phyloP scores from a whole-genome alignment of 768 basidiomycete genomes.

The Hemileccinum rubropunctum region DNA sequence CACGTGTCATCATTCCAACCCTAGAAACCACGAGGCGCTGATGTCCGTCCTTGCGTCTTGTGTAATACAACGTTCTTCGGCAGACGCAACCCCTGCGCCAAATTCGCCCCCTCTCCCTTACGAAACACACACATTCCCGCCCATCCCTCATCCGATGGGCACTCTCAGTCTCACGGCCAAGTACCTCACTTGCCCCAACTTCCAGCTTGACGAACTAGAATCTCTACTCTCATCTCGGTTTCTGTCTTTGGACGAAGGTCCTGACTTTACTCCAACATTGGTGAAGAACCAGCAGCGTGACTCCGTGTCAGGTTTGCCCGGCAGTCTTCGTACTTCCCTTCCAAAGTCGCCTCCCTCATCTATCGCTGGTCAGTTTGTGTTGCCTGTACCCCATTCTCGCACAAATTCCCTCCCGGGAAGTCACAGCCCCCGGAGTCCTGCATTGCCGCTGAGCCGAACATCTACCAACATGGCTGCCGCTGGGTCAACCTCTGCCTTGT shows the following conservation, averaged over 20 bases:
- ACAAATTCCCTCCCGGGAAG: constrained; percentile 37
- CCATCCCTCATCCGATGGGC: constrained; percentile 68
- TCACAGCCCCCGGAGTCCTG: constrained; percentile 35
- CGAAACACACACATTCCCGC: constrained; percentile 57
- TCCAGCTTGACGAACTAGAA: constrained; percentile 75
- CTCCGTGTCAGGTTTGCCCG: constrained; percentile 44
- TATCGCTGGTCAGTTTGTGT: constrained; percentile 45
- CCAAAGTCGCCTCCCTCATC: constrained; percentile 46
- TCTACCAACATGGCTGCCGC: constrained; percentile 30
- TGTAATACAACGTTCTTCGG: constrained; percentile 9
- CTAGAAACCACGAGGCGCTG: constrained; percentile 29
- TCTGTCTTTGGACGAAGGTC: constrained; percentile 62
- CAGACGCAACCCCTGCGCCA: constrained; percentile 41
- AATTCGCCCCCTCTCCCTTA: constrained; percentile 43
- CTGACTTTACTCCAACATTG: constrained; percentile 70
- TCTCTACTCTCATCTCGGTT: constrained; percentile 72
- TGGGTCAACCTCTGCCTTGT: constrained; percentile 38
- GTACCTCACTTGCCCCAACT: constrained; percentile 66
- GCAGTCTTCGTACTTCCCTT: constrained; percentile 42
- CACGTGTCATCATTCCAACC: constrained; percentile 23
- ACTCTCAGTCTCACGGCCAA: constrained; percentile 57
- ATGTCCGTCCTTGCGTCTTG: constrained; percentile 27
- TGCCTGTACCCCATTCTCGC: constrained; percentile 35
- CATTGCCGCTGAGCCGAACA: constrained; percentile 35
- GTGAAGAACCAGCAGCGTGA: constrained; percentile 62